phyloP scores from a whole-genome alignment of 192 early-diverging fungal species.

The Entomortierella lignicola region DNA sequence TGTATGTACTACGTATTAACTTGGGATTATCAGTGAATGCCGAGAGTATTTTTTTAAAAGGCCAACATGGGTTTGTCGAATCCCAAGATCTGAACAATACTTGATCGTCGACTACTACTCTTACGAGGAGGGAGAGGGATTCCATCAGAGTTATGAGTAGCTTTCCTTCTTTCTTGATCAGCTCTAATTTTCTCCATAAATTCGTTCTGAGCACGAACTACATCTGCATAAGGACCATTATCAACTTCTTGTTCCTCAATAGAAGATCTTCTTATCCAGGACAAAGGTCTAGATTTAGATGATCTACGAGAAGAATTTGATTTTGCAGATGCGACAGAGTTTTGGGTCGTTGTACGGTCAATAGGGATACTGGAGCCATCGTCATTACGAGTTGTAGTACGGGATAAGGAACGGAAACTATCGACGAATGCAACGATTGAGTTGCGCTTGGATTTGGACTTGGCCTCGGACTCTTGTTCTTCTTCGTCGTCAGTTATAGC shows the following conservation, averaged over 20 bases:
- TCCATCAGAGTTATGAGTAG: conserved; percentile 38
- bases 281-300: conserved; percentile 16
- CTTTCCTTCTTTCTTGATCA: conserved; percentile 26
- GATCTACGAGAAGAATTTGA: conserved; percentile 16
- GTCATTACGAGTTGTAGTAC: too few species aligned
- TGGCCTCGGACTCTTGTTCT: neutral
- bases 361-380: neutral
- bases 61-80: conserved; percentile 38
- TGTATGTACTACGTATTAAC: too few species aligned
- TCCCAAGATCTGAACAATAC: conserved; percentile 28
- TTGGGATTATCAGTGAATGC: too few species aligned
- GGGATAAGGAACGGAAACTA: conserved; percentile 27
- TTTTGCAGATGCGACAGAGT: conserved; percentile 8
- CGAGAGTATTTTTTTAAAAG: conserved; percentile 19
- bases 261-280: conserved; percentile 4
- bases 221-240: conserved; percentile 17
- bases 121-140: conserved; percentile 27
- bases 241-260: conserved; percentile 6
- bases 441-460: conserved; percentile 11
- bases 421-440: conserved; percentile 37
- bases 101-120: conserved; percentile 25
- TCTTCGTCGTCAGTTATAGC: neutral
- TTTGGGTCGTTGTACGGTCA: conserved; percentile 10
- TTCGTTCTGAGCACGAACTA: conserved; percentile 30
- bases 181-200: conserved; percentile 42